Evolutionary conservation across 2,329 filamentous ascomycete genomes (phyloP), one percentile per base, ranked within the genome.

Genomic region (Davidsoniella australis): DNA sequence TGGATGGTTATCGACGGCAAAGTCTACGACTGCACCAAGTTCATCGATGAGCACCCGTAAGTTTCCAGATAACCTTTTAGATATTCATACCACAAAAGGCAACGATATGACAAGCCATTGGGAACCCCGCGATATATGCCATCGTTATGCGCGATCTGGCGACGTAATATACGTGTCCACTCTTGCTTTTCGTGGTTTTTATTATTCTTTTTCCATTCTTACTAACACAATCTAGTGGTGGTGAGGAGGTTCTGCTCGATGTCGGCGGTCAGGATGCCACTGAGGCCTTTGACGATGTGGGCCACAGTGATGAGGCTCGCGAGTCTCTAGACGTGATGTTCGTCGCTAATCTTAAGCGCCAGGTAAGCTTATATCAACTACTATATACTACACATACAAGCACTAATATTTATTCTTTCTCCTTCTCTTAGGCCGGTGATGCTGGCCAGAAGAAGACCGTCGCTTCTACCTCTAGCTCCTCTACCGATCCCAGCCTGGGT

Each of bases 221-320:
- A 8, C 42, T 50, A 43, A 43, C 26, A 23, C 2, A 10, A 37
- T 24, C 56, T 62, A 96, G 91, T 60, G 91, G 91, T 72, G 91
- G 91, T 70, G 91, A 98, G 71, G 91, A 98, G 72, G 91, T 98
- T 59, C 72, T 98, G 55, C 82, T 98, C 58, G 91, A 98, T 59
- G 88, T 96, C 56, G 91, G 75, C 61, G 91, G 91, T 58, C 88
- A 94, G 70, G 91, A 98, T 67, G 83, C 85, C 61, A 94, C 89
- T 59, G 91, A 96, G 70, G 89, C 91, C 54, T 98, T 98, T 64
- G 91, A 98, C 72, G 91, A 98, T 68, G 91, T 98, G 61, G 91
- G 91, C 63, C 91, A 98, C 82, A 93, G 85, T 61, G 91, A 98
- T 67, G 91, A 98, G 74, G 91, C 91, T 57, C 82, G 91, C 57